Conservation (phyloP, 768 basidiomycete species). For the Leccinum disarticulatum region DNA sequence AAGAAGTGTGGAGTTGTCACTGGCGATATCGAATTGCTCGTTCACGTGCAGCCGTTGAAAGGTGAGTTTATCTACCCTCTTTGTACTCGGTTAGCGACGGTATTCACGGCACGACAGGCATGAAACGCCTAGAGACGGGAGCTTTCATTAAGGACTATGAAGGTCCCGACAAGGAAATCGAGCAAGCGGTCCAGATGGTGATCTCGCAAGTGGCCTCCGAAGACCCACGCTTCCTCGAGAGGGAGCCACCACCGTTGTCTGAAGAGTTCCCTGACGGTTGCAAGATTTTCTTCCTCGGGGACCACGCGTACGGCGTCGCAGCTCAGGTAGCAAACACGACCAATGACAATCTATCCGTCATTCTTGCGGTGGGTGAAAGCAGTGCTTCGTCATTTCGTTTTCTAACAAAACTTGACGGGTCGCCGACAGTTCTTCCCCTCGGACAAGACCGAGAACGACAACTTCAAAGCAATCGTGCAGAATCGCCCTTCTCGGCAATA, state of each 20-base stretch:
- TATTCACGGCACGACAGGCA: slow-evolving; percentile 46
- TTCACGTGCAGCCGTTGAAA: slow-evolving; percentile 91
- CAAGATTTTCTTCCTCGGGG: slow-evolving; percentile 95
- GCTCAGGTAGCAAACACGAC: slow-evolving; percentile 81
- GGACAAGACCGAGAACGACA: slow-evolving; percentile 75
- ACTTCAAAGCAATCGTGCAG: slow-evolving; percentile 69
- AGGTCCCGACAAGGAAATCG: slow-evolving; percentile 72
- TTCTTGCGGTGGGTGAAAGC: slow-evolving; percentile 68
- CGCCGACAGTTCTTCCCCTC: slow-evolving; percentile 75
- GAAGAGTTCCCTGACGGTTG: slow-evolving; percentile 90
- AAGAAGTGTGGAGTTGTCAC: slow-evolving; percentile 88
- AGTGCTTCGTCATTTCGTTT: not conserved
- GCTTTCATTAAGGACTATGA: slow-evolving; percentile 97
- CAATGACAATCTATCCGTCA: slow-evolving; percentile 69
- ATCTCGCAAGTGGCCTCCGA: slow-evolving; percentile 80
- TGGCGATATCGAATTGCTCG: slow-evolving; percentile 72
- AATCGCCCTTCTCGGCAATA: slow-evolving; percentile 55
- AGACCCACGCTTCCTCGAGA: slow-evolving; percentile 85
- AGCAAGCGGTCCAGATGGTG: slow-evolving; percentile 86
- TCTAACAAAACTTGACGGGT: slow-evolving; percentile 3
- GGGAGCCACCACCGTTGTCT: slow-evolving; percentile 73
- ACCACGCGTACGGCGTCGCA: slow-evolving; percentile 93
- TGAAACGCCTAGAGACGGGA: slow-evolving; percentile 85
- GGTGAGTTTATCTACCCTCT: slow-evolving; percentile 45
- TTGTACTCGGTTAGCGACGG: not conserved